phyloP scores from a whole-genome alignment of 371 early-diverging fungal species.

The Fennellomyces sp. region DNA sequence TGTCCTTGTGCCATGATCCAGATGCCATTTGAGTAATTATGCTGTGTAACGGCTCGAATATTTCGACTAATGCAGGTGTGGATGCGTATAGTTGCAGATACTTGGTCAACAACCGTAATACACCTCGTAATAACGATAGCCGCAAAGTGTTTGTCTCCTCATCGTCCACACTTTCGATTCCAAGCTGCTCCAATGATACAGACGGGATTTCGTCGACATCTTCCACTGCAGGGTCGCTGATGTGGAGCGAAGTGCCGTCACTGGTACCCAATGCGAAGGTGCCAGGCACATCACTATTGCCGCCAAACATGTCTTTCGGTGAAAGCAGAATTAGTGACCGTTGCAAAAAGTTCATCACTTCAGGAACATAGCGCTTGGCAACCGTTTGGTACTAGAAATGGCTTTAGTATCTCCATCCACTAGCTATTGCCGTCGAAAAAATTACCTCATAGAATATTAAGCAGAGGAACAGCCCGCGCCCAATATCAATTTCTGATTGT shows the following conservation, averaged over 20 bases:
- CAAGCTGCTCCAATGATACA: slow-evolving; percentile 26
- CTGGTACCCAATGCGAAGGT: slow-evolving; percentile 50
- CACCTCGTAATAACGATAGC: slow-evolving; percentile 38
- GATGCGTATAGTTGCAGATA: slow-evolving; percentile 60
- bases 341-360: slow-evolving; percentile 75
- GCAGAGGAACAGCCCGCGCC: slow-evolving; percentile 76
- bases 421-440: too few species aligned
- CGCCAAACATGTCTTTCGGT: slow-evolving; percentile 45
- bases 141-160: slow-evolving; percentile 19
- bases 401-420: neutral
- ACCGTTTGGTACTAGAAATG: slow-evolving; percentile 63
- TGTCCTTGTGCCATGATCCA: slow-evolving; percentile 32
- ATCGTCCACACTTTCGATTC: slow-evolving; percentile 22
- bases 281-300: slow-evolving; percentile 41
- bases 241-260: slow-evolving; percentile 30
- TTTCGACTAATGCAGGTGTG: slow-evolving; percentile 62
- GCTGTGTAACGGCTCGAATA: slow-evolving; percentile 53
- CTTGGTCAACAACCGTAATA: slow-evolving; percentile 48
- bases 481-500: slow-evolving; percentile 62
- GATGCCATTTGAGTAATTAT: slow-evolving; percentile 33
- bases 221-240: slow-evolving; percentile 28
- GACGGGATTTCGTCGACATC: slow-evolving; percentile 16
- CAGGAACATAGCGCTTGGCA: slow-evolving; percentile 86
- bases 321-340: slow-evolving; percentile 51
- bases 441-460: slow-evolving; percentile 70